These are phyloP conservation scores for Ophiostoma sp. DNA, from an alignment of 2,329 filamentous ascomycete genomes.

Conservation along the genomic window DNA sequence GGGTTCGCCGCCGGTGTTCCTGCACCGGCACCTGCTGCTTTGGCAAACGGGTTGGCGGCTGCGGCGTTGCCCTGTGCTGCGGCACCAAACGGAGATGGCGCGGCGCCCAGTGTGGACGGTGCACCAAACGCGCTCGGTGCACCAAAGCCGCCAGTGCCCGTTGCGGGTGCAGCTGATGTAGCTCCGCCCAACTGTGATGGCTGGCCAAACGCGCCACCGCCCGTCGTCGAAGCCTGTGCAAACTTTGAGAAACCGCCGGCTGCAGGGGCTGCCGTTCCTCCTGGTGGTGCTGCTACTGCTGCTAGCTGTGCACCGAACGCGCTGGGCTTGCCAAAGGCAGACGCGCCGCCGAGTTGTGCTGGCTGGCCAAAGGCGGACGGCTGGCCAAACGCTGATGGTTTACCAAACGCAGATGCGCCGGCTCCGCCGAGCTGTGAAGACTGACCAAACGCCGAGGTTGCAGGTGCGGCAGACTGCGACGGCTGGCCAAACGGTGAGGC, in stretches of 20 bases:
- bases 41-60: conserved; percentile 34
- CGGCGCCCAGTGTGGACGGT: conserved; percentile 31
- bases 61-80: conserved; percentile 22
- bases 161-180: neutral
- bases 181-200: conserved; percentile 29
- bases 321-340: conserved; percentile 30
- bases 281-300: conserved; percentile 28
- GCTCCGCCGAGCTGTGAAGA: conserved; percentile 25
- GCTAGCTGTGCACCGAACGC: conserved; percentile 32
- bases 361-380: conserved; percentile 28
- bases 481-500: conserved; percentile 37
- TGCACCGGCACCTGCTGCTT: conserved; percentile 7
- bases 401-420: conserved; percentile 30
- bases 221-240: conserved; percentile 27
- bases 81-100: conserved; percentile 32
- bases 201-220: conserved; percentile 32
- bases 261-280: conserved; percentile 21
- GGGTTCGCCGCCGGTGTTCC: conserved; percentile 2
- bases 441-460: conserved; percentile 29
- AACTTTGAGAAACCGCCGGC: conserved; percentile 30
- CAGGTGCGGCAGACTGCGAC: conserved; percentile 28
- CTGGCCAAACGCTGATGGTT: conserved; percentile 27
- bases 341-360: conserved; percentile 25
- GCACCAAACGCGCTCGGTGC: conserved; percentile 29
- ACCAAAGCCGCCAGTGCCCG: neutral